Conservation (phyloP, 768 basidiomycete species). For the Fistulinella prunicolor region DNA sequence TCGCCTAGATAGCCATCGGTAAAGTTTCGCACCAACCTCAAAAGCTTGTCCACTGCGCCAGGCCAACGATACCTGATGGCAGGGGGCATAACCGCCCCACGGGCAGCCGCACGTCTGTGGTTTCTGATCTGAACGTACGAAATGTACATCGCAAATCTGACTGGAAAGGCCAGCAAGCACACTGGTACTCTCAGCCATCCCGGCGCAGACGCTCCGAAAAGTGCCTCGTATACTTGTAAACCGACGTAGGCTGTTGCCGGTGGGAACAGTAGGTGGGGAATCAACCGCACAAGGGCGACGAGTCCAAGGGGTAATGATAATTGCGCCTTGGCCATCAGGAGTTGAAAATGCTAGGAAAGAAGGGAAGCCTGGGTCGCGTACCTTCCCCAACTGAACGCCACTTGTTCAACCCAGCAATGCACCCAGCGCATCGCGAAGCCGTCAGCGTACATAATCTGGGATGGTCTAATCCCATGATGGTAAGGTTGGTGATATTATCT, state of each 20-base stretch:
- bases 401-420: too few species aligned
- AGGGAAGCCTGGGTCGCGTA: too few species aligned
- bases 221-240: constrained; percentile 11
- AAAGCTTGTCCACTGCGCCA: constrained; percentile 48
- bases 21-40: constrained; percentile 37
- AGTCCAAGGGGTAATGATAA: constrained; percentile 26
- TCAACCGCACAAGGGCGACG: constrained; percentile 24
- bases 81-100: constrained; percentile 48
- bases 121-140: constrained; percentile 47
- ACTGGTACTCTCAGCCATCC: constrained; percentile 13
- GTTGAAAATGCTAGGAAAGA: too few species aligned
- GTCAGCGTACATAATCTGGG: too few species aligned
- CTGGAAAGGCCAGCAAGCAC: constrained; percentile 27
- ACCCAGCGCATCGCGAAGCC: too few species aligned
- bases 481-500: too few species aligned
- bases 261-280: constrained; percentile 19
- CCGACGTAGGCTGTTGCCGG: constrained; percentile 10
- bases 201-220: constrained; percentile 1
- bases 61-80: constrained; percentile 35
- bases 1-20: constrained; percentile 48
- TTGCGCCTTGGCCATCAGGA: too few species aligned
- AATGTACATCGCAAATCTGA: constrained; percentile 15
- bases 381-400: too few species aligned
- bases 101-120: constrained; percentile 38
- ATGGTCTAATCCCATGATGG: too few species aligned